Percentiles rank a stretch among this genome's conserved stretches.
These are phyloP conservation scores for Phytophthora tubulina DNA, from an alignment of 352 stramenopile species.

Conservation along the genomic window DNA sequence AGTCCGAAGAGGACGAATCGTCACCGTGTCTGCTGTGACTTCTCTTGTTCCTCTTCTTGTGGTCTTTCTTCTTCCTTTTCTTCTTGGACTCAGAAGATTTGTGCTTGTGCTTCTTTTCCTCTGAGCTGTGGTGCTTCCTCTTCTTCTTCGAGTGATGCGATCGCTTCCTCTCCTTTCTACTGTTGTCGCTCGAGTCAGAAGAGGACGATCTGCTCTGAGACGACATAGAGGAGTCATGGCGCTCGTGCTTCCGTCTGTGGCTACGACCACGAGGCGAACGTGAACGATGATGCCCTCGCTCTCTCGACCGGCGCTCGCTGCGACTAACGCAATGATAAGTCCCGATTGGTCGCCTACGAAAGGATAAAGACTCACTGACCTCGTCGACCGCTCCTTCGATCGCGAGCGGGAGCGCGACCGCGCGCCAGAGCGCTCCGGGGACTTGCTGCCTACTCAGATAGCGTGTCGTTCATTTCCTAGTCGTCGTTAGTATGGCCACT, in stretches of 20 bases:
- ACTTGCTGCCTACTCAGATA: constrained; percentile 37
- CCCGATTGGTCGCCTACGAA: neutral
- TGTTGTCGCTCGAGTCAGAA: constrained; percentile 33
- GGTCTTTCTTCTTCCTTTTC: constrained; percentile 49
- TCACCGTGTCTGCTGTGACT: constrained; percentile 37
- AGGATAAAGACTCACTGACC: constrained; percentile 3
- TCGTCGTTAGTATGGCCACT: constrained; percentile 30
- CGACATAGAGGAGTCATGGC: constrained; percentile 20
- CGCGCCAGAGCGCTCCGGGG: constrained; percentile 22
- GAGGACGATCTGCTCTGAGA: constrained; percentile 40
- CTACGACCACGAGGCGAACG: constrained; percentile 28
- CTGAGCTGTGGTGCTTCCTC: constrained; percentile 44
- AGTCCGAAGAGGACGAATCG: constrained; percentile 51
- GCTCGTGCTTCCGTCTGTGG: constrained; percentile 37
- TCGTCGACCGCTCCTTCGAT: constrained; percentile 31
- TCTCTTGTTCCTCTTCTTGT: constrained; percentile 50
- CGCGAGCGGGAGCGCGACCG: constrained; percentile 38
- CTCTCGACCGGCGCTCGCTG: constrained; percentile 16
- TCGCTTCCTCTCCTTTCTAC: constrained; percentile 35
- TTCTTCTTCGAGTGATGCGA: constrained; percentile 48
- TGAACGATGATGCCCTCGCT: constrained; percentile 16
- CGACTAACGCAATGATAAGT: constrained; percentile 13
- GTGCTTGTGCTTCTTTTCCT: constrained; percentile 49
- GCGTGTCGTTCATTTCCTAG: constrained; percentile 36
- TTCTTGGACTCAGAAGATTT: constrained; percentile 48